Conservation (phyloP, 345 rosid species). For the Carallia brachiata region DNA sequence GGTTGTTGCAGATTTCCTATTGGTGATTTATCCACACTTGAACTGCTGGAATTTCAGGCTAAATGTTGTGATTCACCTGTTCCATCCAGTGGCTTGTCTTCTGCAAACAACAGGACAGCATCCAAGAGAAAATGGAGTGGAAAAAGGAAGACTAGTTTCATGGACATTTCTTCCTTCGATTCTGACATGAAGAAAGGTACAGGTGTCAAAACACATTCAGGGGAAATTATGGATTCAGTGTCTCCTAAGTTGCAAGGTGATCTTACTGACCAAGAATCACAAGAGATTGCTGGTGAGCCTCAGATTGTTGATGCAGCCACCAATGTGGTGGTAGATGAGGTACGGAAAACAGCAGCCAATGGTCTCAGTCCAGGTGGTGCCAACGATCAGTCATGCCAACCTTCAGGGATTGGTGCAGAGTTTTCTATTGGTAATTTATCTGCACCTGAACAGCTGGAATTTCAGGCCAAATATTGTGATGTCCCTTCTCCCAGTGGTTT, state of each 20-base stretch:
- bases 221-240: constrained; percentile 10
- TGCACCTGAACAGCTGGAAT: neutral
- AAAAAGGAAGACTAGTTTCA: neutral
- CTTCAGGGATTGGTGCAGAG: constrained; percentile 5
- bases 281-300: neutral
- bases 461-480: constrained; percentile 7
- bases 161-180: neutral
- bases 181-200: constrained; percentile 4
- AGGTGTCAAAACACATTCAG: constrained; percentile 2
- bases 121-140: constrained; percentile 5
- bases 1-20: constrained; percentile 1
- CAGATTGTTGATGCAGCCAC: neutral
- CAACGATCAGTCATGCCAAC: constrained; percentile 5
- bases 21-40: constrained; percentile 11
- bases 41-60: neutral
- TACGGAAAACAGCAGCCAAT: neutral
- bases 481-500: constrained; percentile 3
- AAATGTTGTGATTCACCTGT: constrained; percentile 5
- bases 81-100: neutral
- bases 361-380: neutral
- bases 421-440: constrained; percentile 6
- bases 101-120: neutral
- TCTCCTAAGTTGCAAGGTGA: neutral
- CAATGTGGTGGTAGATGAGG: neutral
- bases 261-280: constrained; percentile 10